Evolutionary conservation across 2,329 filamentous ascomycete species (phyloP).

Genomic region (Parascedosporium putredinis): DNA sequence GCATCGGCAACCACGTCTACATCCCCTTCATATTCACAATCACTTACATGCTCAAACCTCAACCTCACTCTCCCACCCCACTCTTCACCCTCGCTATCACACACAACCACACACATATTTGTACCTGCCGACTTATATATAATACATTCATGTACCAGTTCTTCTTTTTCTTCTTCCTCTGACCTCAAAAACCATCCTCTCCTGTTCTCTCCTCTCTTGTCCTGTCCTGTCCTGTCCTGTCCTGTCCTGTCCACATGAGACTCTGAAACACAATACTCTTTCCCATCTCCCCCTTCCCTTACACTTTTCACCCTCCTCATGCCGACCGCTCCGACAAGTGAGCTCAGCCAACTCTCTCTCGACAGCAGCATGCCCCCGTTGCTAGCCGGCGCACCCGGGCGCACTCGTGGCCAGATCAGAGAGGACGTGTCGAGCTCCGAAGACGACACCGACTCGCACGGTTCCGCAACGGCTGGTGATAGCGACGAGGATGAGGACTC

Average conservation of each 20-base stretch:
- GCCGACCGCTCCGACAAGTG: neutral
- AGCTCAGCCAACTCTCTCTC: constrained; percentile 5
- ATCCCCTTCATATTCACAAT: no score
- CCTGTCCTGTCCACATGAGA: neutral
- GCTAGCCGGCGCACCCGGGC: neutral
- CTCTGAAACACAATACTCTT: neutral
- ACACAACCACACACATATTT: no score
- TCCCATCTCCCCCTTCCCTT: constrained; percentile 1
- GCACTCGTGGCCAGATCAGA: neutral
- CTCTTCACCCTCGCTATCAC: no score
- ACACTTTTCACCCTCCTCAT: neutral
- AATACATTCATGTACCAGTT: no score
- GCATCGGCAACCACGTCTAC: no score
- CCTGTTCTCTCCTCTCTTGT: no score
- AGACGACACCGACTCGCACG: constrained; percentile 18
- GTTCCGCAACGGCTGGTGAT: constrained; percentile 24
- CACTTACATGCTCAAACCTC: no score
- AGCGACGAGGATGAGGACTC: constrained; percentile 10
- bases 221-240: no score
- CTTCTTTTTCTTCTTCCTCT: no score
- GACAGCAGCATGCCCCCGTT: constrained; percentile 5
- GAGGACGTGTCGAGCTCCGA: constrained; percentile 18
- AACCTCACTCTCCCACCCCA: no score
- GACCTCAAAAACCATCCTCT: no score
- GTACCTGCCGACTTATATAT: no score